Base-by-base conservation (phyloP, 805 yeast genomes). In the Monosporozyma yasuniensis region DNA sequence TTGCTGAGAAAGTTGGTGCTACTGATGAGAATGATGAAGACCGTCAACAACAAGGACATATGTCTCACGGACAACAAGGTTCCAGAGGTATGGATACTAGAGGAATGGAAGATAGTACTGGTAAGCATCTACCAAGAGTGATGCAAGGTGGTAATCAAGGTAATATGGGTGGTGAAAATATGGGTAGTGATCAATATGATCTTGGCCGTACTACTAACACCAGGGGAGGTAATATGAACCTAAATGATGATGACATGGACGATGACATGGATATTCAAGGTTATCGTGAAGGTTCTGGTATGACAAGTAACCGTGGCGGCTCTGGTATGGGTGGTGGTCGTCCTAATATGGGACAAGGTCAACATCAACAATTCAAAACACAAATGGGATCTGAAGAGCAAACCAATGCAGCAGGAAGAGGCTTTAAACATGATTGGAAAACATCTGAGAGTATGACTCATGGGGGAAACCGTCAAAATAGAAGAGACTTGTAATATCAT, bases 1-100 rank as follows among this genome's bases (percentile, higher is more conserved):
- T 64, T 21, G 51, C 65, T 16, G 67, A 63, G 27, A 63, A 63
- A 44, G 45, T 63, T 30, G 52, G 59, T 38, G 58, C 61, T 12
- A 54, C 55, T 45, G 58, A 56, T 18, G 52, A 55, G 18, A 49
- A 53, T 11, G 49, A 47, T 21, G 43, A 43, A 23, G 50, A 44
- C 22, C 45, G 27, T 25, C 47, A 49, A 28, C 45, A 47, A 16
- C 42, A 42, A 16, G 46, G 37, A 9, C 38, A 44, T 8, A 44
- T 16, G n/a, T 37, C 41, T 18, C 23, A 19, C 11, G 6, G 23
- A 9, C 23, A 19, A 37, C 23, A 18, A 18, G 41, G 23, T 14
- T 16, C 5, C 4, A 37, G 41, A 37, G 41, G 41, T 37, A 37
- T 37, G 41, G 23, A 37, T 9, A 16, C 23, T 10, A 10, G 21